A percentile compares a stretch with the other conserved stretches of the same genome.
Evolutionary conservation across 2,329 filamentous ascomycete species (phyloP).

Genomic region (Fonsecaea pugnacius): DNA sequence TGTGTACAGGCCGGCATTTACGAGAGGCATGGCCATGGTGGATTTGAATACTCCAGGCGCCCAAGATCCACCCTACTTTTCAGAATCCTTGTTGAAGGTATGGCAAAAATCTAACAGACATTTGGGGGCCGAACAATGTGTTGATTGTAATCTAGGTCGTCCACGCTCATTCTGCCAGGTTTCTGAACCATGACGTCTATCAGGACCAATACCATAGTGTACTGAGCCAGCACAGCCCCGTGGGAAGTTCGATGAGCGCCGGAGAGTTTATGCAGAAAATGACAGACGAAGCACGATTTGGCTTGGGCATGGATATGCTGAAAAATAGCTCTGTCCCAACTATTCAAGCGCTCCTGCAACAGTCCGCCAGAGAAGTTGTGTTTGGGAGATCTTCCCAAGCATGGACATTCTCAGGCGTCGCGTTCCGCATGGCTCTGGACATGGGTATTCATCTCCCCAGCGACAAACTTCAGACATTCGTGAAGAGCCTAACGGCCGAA

Average conservation of each 20-base stretch:
- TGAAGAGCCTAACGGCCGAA: conserved; percentile 38
- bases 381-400: conserved; percentile 39
- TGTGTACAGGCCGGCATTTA: conserved; percentile 41
- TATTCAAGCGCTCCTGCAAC: conserved; percentile 41
- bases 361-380: conserved; percentile 39
- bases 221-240: conserved; percentile 21
- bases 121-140: neutral
- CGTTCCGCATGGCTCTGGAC: conserved; percentile 42
- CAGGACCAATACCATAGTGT: conserved; percentile 32
- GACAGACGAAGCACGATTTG: conserved; percentile 37
- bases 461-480: conserved; percentile 36
- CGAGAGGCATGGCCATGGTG: conserved; percentile 35
- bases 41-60: conserved; percentile 29
- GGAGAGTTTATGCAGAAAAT: conserved; percentile 34
- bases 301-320: conserved; percentile 39
- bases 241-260: conserved; percentile 20
- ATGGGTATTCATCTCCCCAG: conserved; percentile 40
- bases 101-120: conserved; percentile 8
- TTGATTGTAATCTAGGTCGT: conserved; percentile 27
- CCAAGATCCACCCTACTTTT: conserved; percentile 37
- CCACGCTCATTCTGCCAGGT: conserved; percentile 35
- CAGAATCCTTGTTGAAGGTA: conserved; percentile 37
- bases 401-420: conserved; percentile 41
- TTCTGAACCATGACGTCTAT: conserved; percentile 37
- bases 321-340: conserved; percentile 40